Evolutionary conservation across 768 basidiomycete genomes (phyloP).

Genomic region (Arthromyces matolae): DNA sequence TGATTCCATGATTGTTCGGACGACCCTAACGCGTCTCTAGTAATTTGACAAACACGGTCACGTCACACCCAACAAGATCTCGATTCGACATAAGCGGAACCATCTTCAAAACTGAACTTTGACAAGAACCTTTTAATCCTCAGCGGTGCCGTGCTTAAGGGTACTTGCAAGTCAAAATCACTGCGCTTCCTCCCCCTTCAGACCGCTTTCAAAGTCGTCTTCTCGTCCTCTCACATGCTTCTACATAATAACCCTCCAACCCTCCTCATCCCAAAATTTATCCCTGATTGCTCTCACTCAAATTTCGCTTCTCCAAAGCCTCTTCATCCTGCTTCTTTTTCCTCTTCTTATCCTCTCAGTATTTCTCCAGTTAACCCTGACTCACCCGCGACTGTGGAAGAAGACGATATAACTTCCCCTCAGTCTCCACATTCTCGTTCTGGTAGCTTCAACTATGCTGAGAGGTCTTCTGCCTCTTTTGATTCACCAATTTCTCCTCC

Average conservation of each 20-base stretch:
- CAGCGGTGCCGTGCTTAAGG: constrained; percentile 19
- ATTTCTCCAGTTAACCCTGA: constrained; percentile 23
- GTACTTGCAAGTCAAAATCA: constrained; percentile 1
- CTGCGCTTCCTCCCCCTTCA: constrained; percentile 11
- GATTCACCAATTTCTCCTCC: constrained; percentile 27
- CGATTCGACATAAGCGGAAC: constrained; percentile 28
- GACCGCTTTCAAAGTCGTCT: constrained; percentile 17
- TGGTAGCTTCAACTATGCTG: constrained; percentile 29
- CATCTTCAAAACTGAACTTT: constrained; percentile 5
- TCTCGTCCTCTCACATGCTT: constrained; percentile 18
- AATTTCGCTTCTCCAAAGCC: constrained; percentile 21
- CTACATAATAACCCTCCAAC: constrained; percentile 19
- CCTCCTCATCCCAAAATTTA: constrained; percentile 23
- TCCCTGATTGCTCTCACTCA: constrained; percentile 17
- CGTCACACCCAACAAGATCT: constrained; percentile 34
- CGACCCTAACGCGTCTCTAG: constrained; percentile 8
- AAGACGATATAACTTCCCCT: constrained; percentile 30
- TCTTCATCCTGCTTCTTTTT: constrained; percentile 22
- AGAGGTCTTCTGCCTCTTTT: constrained; percentile 27
- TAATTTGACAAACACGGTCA: constrained; percentile 25
- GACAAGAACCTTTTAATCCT: constrained; percentile 21
- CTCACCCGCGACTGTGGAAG: constrained; percentile 35
- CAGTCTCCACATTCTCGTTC: constrained; percentile 28
- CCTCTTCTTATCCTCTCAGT: constrained; percentile 19
- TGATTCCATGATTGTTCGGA: constrained; percentile 30